Base-by-base conservation (phyloP, 2,329 filamentous ascomycete species). In the Ambrosiella cleistominuta region DNA sequence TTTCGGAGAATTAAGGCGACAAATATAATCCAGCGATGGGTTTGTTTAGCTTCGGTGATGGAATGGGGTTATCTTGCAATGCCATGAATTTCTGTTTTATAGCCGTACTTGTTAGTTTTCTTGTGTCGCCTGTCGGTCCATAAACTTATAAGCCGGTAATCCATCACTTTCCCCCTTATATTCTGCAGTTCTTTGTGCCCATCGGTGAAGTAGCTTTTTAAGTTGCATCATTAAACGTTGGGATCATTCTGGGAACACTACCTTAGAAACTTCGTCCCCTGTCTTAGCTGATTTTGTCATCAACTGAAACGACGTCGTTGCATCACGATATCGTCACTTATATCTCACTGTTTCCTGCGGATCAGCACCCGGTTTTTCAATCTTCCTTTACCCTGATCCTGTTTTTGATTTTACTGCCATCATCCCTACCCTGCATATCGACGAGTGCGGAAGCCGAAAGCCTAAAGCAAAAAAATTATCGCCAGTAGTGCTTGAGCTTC, bases 381-480 rank as follows among this genome's bases (percentile, higher is more conserved):
- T 27, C 2, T 27, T 27, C 27, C 27, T 19, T 19, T 27, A 5
- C 4, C 27, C 27, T 27, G 4, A 27, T 27, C 27, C 27, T 5
- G 27, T 27, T 3, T 27, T 5, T 3, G 27, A 27, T 27, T 27
- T 27, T 27, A 27, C 27, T 27, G 4, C 27, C 27, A 3, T 27
- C 19, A 49, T 17, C 17, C 2, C 35, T 12, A 1, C 12, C 17
- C 17, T 35, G 39, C 39, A 55, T 3, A n/a, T 42, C 11, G 11
- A 42, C 2, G n/a, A 12, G n/a, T 12, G 11, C 39, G 39, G 39
- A 42, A n/a, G 39, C 11, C 39, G 11, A n/a, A 42, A 42, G 39
- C 53, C 57, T 44, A 59, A 59, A 59, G 56, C 52, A 59, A 53
- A 44, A 56, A 59, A 59, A 53, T 51, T 56, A 53, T 42, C 53